Evolutionary conservation across 2,329 filamentous ascomycete species (phyloP).

Genomic region (Escovopsis sp.): DNA sequence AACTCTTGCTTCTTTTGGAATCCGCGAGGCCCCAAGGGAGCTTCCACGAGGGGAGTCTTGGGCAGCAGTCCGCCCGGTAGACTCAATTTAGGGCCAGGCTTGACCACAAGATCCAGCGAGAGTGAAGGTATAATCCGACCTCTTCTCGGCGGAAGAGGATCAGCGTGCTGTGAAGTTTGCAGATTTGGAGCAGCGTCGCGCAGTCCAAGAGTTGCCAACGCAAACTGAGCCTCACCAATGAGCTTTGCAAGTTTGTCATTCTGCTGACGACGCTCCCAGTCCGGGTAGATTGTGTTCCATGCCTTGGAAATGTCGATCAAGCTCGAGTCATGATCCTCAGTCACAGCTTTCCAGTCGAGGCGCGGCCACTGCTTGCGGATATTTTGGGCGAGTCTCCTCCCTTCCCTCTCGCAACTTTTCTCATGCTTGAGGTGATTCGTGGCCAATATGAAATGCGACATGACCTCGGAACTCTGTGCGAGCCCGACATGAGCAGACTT

Average conservation of each 20-base stretch:
- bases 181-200: too few relatives aligned
- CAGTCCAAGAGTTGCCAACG: not conserved
- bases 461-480: not conserved
- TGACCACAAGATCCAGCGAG: not conserved
- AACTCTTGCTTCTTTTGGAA: not conserved
- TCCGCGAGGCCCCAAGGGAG: too few relatives aligned
- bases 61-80: not conserved
- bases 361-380: conserved; percentile 5
- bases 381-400: not conserved
- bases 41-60: not conserved
- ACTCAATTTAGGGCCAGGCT: not conserved
- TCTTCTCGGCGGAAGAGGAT: not conserved
- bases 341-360: not conserved
- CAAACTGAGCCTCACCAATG: not conserved
- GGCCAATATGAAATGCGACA: not conserved
- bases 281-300: not conserved
- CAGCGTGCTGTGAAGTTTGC: too few relatives aligned
- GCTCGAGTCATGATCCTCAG: not conserved
- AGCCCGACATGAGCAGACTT: not conserved
- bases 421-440: not conserved
- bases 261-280: conserved; percentile 1
- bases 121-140: conserved; percentile 1
- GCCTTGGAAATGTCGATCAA: not conserved
- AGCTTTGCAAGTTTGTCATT: not conserved
- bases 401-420: not conserved